These are phyloP conservation scores for Lepiota brunneoincarnata DNA, from an alignment of 768 basidiomycete species.

Conservation along the genomic window DNA sequence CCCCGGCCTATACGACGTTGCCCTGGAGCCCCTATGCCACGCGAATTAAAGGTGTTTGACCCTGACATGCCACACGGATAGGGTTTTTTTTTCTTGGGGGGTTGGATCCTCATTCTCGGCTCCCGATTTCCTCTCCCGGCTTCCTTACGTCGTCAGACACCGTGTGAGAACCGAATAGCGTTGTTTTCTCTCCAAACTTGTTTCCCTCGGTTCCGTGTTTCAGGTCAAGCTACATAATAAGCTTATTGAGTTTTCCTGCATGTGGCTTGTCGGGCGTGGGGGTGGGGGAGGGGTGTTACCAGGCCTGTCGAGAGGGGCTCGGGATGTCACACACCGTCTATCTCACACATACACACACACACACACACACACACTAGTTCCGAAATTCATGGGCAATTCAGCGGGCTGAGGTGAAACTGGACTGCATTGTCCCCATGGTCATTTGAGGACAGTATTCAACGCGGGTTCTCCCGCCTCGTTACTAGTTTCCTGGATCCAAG, in stretches of 20 bases:
- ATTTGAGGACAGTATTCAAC: no score
- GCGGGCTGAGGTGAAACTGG: no score
- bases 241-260: neutral
- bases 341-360: neutral
- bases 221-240: no score
- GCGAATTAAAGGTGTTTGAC: conserved; percentile 9
- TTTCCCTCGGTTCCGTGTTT: neutral
- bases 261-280: neutral
- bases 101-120: neutral
- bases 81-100: neutral
- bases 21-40: neutral
- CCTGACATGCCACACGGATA: neutral
- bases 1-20: neutral
- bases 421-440: no score
- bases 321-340: neutral
- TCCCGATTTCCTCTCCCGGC: neutral
- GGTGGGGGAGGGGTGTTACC: neutral
- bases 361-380: no score
- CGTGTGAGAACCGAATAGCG: neutral
- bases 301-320: neutral
- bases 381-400: no score
- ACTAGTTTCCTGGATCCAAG: no score
- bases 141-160: neutral
- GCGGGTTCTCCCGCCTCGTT: no score
- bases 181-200: neutral